Evolutionary conservation across 345 rosid genomes (phyloP), one percentile per base, ranked within the genome.

Genomic region (Xanthoceras sorbifolium): DNA sequence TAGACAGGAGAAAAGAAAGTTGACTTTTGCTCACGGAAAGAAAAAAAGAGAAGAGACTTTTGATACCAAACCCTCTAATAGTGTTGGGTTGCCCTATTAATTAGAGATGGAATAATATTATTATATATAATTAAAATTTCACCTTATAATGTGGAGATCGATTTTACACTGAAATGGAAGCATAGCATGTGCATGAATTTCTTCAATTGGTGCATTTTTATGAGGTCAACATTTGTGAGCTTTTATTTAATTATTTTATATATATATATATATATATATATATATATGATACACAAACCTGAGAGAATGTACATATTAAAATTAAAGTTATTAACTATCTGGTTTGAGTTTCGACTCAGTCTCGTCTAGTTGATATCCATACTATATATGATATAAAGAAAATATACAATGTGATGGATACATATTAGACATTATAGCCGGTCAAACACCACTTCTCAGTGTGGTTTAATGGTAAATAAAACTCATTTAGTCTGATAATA

Each of bases 121-220:
- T n/a, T n/a, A 52, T 18, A 71, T 31, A 44, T n/a, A 68, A 68
- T 25, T 26, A 2, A 17, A 50, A 12, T 7, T 68, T 50, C 11
- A 23, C 52, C 52, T 65, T n/a, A 10, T 34, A 34, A 32, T 55
- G 31, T 72, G 52, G 55, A 40, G 11, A 59, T n/a, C n/a, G n/a
- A n/a, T 6, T 36, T 38, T 20, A 50, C 60, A 29, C 31, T n/a
- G n/a, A n/a, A 20, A 50, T 3, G 28, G 46, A 62, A 44, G 44
- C 77, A 73, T 8, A 61, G 38, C 76, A 73, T 62, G 69, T 73
- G 76, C 29, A 59, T 57, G 26, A 57, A 23, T 57, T 57, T 57
- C 62, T 7, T 22, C 62, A 1, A 9, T 22, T 57, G 28, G 10
- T 20, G 62, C 62, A 57, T 6, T 36, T 29, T 59, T 15, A 25